Evolutionary conservation across 2,329 filamentous ascomycete species (phyloP), one percentile per base, ranked within the genome.

Genomic region (Pleoardoris graminearum): DNA sequence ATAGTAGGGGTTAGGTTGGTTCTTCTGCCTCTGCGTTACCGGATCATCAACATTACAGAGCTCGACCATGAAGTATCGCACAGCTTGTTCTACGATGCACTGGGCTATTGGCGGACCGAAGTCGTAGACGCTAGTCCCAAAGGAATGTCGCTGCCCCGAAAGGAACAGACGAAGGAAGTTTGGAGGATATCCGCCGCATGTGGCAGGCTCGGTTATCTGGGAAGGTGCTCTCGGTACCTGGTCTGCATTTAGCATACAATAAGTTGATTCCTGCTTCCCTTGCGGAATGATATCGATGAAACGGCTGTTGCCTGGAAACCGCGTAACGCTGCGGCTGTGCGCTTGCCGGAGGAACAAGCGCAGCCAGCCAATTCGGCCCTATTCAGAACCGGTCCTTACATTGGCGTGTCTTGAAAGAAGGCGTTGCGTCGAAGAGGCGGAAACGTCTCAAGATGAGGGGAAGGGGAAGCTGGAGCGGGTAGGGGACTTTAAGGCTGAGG

Each of bases 321-420:
- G 44, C 44, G 44, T 47, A 47, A 10, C n/a, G 44, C 16, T 47
- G 44, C 44, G 44, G 44, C 44, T 47, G 32, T 47, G 44, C 44
- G 33, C 23, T 47, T 37, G 3, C 19, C 11, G 14, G 14, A 47
- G 10, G 5, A 29, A 47, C 44, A 37, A 47, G 32, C 44, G 44
- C 44, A 47, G 44, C 22, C 44, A 17, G 33, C 44, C 32, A 11
- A 27, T 29, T 37, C 23, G 44, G 44, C 33, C 44, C 44, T 47
- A 47, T 29, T 10, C 12, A 29, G 23, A 11, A 14, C 19, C 23
- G 14, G 21, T 47, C 44, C 19, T 36, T 47, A 14, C 22, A 3
- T 29, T 19, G 44, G n/a, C 23, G 23, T 47, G 33, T 36, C 22
- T 25, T 35, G 27, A 47, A 17, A 47, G 16, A 19, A 47, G 32